Base-by-base conservation (phyloP, 1,284 basidiomycete species). In the Lignosus rhinocerotis region DNA sequence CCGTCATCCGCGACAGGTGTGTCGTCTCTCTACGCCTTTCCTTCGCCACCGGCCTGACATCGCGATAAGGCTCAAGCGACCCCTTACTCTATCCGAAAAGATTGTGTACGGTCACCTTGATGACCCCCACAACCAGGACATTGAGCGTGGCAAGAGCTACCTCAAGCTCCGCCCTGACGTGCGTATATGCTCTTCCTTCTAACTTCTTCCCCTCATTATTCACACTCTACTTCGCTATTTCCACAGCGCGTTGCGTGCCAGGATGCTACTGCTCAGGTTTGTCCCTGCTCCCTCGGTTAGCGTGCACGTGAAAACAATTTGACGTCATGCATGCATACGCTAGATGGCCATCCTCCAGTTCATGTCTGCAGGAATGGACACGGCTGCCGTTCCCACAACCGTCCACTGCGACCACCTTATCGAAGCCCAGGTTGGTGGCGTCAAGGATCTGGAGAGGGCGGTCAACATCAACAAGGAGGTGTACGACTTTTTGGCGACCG, bases 281-380 rank as follows among this genome's bases (percentile, higher is more conserved):
- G 75, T 70, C 47, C 45, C 25, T 25, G 25, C 32, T 46, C 31
- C 25, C 46, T 36, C 32, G 25, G 25, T 25, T 25, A 45, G 45
- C 53, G 45, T 54, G 33, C 56, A 54, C 60, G 45, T 56, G 56
- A 55, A 38, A 19, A 21, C 8, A 42, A 43, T 52, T 61, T 70
- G 67, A 69, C 67, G 66, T 68, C 67, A 68, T 63, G 39, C 33
- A 47, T 39, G 50, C 34, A 19, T 54, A 38, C 42, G 38, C 21
- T 77, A 98, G 90, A 99, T 99, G 97, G 97, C 97, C 41, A 86
- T 99, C 62, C 86, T 99, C 67, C 96, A 99, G 82, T 99, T 99
- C 87, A 99, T 99, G 97, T 98, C 96, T 51, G 96, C 97, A 30
- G 96, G 96, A 68, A 95, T 99, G 82, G 94, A 95, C 75, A 96